Evolutionary conservation across 106 monocot species (phyloP).

Genomic region (Allium cepa): DNA sequence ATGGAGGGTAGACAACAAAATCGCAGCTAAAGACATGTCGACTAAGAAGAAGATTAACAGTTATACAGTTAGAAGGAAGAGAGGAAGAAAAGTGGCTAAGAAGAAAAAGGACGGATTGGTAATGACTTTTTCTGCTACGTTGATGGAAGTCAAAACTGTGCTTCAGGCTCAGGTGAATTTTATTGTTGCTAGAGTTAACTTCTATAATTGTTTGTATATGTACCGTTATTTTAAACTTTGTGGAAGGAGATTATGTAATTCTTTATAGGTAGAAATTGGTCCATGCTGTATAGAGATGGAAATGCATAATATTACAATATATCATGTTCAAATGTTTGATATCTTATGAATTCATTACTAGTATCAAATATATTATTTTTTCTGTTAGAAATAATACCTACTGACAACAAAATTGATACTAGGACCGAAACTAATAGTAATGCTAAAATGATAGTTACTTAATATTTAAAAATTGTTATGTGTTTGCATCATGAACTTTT

Average conservation of each 20-base stretch:
- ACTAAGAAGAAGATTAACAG: conserved; percentile 7
- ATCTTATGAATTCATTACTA: not conserved
- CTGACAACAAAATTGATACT: too few relatives aligned
- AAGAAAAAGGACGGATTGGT: conserved; percentile 17
- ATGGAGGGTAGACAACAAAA: conserved; percentile 78
- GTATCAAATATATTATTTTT: not conserved
- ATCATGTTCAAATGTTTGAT: not conserved
- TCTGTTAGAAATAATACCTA: too few relatives aligned
- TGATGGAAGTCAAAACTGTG: conserved; percentile 72
- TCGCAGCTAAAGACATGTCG: conserved; percentile 18
- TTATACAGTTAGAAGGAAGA: not conserved
- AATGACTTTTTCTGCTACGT: conserved; percentile 64
- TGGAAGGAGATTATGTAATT: too few relatives aligned
- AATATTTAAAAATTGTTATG: too few relatives aligned
- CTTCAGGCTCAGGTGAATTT: conserved; percentile 72
- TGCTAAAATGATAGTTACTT: too few relatives aligned
- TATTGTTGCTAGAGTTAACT: too few relatives aligned
- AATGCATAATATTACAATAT: too few relatives aligned
- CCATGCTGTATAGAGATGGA: too few relatives aligned
- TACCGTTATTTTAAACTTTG: not conserved
- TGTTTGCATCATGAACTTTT: too few relatives aligned
- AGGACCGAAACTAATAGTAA: too few relatives aligned
- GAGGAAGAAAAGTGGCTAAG: conserved; percentile 5
- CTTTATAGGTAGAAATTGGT: too few relatives aligned
- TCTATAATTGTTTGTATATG: not conserved